Evolutionary conservation across 345 rosid genomes (phyloP).

Genomic region (Populus euphratica): DNA sequence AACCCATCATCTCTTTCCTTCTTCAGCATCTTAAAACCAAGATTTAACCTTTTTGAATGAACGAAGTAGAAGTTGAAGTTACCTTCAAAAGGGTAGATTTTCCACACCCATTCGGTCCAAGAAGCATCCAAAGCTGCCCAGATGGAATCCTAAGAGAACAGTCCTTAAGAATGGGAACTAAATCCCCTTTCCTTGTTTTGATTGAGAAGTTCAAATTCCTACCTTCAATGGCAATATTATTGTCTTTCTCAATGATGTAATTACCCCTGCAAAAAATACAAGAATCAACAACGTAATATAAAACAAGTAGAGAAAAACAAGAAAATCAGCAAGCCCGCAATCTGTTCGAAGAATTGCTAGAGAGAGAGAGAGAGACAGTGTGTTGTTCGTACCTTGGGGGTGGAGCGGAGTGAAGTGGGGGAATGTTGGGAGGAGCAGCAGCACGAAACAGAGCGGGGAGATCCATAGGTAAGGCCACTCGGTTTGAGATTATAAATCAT

Average conservation of each 20-base stretch:
- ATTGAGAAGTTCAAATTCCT: slow-evolving; percentile 65
- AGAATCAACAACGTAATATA: background rate
- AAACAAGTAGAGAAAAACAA: background rate
- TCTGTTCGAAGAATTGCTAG: slow-evolving; percentile 8
- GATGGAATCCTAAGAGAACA: slow-evolving; percentile 73
- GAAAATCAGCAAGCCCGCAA: background rate
- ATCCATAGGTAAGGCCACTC: slow-evolving; percentile 25
- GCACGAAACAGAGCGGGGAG: slow-evolving; percentile 19
- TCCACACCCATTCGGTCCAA: slow-evolving; percentile 96
- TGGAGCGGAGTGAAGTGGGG: too few species aligned
- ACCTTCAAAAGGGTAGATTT: slow-evolving; percentile 98
- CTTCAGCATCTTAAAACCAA: background rate
- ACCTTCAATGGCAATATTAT: slow-evolving; percentile 47
- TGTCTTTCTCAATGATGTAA: slow-evolving; percentile 20
- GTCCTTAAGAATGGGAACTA: slow-evolving; percentile 61
- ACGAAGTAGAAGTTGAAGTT: background rate
- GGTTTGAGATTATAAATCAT: too few species aligned
- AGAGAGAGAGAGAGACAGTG: too few species aligned
- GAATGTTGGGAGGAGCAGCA: slow-evolving; percentile 11
- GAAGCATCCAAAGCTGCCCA: slow-evolving; percentile 90
- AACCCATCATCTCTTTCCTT: background rate
- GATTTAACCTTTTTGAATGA: background rate
- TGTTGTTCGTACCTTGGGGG: too few species aligned
- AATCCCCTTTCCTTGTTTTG: slow-evolving; percentile 45
- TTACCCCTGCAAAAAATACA: slow-evolving; percentile 34